Evolutionary conservation across 176 grass and related monocot species (phyloP).

Genomic region (Echinochloa phyllopogon): DNA sequence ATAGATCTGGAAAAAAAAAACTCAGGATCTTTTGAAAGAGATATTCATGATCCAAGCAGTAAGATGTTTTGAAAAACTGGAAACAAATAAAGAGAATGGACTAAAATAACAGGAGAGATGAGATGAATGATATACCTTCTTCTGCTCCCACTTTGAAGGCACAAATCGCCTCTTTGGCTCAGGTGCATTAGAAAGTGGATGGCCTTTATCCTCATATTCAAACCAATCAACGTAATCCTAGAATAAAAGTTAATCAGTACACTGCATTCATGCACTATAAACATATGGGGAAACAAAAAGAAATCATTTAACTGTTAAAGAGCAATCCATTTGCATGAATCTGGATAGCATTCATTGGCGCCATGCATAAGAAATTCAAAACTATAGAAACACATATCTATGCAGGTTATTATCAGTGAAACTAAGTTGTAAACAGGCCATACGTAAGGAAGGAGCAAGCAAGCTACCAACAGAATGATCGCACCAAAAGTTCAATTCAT

Average conservation of each 20-base stretch:
- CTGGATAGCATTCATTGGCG: not conserved
- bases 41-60: not conserved
- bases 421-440: not conserved
- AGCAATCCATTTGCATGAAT: constrained; percentile 30
- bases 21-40: too few species aligned
- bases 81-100: constrained; percentile 13
- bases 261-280: constrained; percentile 1
- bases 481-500: not conserved
- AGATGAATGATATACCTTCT: constrained; percentile 63
- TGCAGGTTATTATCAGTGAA: not conserved
- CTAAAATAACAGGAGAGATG: not conserved
- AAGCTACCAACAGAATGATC: not conserved
- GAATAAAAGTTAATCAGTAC: constrained; percentile 25
- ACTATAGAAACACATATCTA: not conserved
- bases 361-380: constrained; percentile 12
- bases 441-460: not conserved
- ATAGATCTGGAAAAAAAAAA: not conserved
- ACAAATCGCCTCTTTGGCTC: constrained; percentile 98
- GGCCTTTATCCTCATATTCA: constrained; percentile 89
- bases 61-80: not conserved
- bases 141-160: constrained; percentile 97
- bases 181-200: constrained; percentile 96
- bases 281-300: constrained; percentile 28
- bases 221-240: constrained; percentile 99
- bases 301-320: constrained; percentile 20